These are phyloP conservation scores for Umbilicaria muhlenbergii DNA, from an alignment of 495 filamentous ascomycete genomes.

Conservation along the genomic window DNA sequence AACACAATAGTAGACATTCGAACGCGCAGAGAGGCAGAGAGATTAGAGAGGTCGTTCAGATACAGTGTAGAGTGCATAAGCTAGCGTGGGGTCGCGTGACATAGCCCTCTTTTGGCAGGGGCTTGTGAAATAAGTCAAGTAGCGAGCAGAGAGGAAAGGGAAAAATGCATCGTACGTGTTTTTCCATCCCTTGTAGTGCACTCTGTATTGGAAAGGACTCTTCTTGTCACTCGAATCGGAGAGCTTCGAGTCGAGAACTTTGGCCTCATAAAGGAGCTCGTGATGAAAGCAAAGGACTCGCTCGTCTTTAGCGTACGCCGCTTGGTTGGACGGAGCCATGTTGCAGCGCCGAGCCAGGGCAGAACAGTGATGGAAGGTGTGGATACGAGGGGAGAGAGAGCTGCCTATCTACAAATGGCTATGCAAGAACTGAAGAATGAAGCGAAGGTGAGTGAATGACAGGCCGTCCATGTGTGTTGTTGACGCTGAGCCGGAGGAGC, in stretches of 20 bases:
- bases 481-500: no score
- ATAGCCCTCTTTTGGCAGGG: not conserved
- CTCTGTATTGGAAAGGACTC: slow-evolving; percentile 66
- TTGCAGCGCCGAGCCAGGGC: slow-evolving; percentile 6
- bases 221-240: slow-evolving; percentile 53
- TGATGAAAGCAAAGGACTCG: slow-evolving; percentile 93
- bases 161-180: slow-evolving; percentile 47
- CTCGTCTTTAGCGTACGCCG: slow-evolving; percentile 73
- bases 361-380: slow-evolving; percentile 2
- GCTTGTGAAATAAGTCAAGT: not conserved
- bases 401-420: slow-evolving; percentile 1
- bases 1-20: no score
- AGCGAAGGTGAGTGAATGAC: slow-evolving; percentile 9
- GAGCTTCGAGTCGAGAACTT: slow-evolving; percentile 63
- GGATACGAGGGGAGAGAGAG: slow-evolving; percentile 1
- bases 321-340: slow-evolving; percentile 46
- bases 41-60: no score
- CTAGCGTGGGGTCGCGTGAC: no score
- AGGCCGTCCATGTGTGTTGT: not conserved
- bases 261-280: slow-evolving; percentile 92
- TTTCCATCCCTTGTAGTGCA: slow-evolving; percentile 99
- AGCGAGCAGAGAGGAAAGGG: slow-evolving; percentile 4
- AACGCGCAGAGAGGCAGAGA: no score
- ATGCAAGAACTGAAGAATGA: slow-evolving; percentile 3
- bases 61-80: no score